A percentile compares a stretch with the other conserved stretches of the same genome.
Evolutionary conservation across 345 rosid genomes (phyloP).

Genomic region (Citrus glauca): DNA sequence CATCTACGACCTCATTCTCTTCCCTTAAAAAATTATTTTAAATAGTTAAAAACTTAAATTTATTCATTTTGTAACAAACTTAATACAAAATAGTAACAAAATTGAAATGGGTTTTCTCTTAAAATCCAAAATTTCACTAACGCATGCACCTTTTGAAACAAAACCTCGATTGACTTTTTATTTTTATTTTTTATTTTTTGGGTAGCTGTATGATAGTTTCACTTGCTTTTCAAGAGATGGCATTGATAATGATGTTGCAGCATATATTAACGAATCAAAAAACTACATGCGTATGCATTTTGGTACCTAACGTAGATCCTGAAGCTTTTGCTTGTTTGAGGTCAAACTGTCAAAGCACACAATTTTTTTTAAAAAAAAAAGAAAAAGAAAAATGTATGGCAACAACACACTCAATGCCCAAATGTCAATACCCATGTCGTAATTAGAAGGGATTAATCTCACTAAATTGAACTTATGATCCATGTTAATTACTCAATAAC

Average conservation of each 20-base stretch:
- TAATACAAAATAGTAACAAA: too few species aligned
- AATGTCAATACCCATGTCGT: slow-evolving; percentile 7
- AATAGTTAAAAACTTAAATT: too few species aligned
- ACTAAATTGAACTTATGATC: too few species aligned
- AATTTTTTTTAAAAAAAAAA: too few species aligned
- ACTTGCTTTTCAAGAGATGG: slow-evolving; percentile 3
- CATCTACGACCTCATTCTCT: too few species aligned
- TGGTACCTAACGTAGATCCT: slow-evolving; percentile 26
- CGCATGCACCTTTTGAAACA: neutral
- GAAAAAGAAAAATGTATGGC: too few species aligned
- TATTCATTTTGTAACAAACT: too few species aligned
- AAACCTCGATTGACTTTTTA: neutral
- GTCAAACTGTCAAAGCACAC: slow-evolving; percentile 9
- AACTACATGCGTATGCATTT: neutral
- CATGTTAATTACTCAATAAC: too few species aligned
- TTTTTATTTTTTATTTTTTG: too few species aligned
- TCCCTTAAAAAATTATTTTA: too few species aligned
- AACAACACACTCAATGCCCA: neutral
- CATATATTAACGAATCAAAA: neutral
- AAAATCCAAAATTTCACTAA: neutral
- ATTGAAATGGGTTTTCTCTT: neutral
- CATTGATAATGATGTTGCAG: slow-evolving; percentile 9
- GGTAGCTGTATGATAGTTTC: neutral
- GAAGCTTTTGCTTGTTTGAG: neutral
- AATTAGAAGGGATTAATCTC: too few species aligned